Evolutionary conservation across 2,329 filamentous ascomycete species (phyloP).

Genomic region (Clonostachys byssicola): DNA sequence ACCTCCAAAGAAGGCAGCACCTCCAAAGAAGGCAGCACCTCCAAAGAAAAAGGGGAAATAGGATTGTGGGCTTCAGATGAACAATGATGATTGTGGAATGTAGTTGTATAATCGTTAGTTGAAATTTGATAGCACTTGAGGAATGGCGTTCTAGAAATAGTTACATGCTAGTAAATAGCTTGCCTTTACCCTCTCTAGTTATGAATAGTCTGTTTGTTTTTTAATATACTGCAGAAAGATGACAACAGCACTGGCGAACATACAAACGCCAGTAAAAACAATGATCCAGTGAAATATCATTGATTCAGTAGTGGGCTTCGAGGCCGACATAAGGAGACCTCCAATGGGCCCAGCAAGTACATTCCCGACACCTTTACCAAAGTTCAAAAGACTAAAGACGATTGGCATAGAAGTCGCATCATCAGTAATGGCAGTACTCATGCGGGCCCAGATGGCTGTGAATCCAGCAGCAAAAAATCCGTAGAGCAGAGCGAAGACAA

Average conservation of each 20-base stretch:
- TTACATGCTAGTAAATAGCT: no score
- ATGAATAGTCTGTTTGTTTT: no score
- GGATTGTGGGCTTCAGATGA: no score
- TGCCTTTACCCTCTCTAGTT: no score
- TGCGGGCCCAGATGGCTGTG: constrained; percentile 11
- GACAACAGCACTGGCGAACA: background rate
- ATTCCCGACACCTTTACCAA: constrained; percentile 10
- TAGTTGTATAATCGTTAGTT: no score
- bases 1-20: no score
- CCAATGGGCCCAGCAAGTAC: constrained; percentile 8
- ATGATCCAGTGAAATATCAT: background rate
- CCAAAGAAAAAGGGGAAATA: no score
- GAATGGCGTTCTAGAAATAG: no score
- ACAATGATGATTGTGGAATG: no score
- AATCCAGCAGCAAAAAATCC: constrained; percentile 50
- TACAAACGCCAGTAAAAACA: background rate
- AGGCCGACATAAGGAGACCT: background rate
- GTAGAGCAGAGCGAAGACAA: constrained; percentile 47
- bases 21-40: no score
- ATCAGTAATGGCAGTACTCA: background rate
- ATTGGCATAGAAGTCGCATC: constrained; percentile 5
- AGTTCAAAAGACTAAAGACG: constrained; percentile 7
- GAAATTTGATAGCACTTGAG: no score
- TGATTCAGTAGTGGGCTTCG: background rate
- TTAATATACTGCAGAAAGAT: background rate